phyloP scores from a whole-genome alignment of 371 early-diverging fungal genomes.

The Mucor indicus region DNA sequence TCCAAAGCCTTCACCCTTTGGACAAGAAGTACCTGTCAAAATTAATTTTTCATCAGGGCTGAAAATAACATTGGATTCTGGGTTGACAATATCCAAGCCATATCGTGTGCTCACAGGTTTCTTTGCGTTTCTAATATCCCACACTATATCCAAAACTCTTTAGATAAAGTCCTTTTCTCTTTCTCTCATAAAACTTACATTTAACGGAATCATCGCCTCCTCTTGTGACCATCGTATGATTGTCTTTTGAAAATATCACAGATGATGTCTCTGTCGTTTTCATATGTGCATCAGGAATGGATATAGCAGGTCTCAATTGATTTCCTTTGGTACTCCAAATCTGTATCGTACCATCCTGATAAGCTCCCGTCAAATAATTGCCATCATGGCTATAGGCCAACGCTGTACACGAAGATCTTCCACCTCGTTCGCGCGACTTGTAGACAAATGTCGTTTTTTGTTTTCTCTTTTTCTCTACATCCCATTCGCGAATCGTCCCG shows the following conservation, averaged over 20 bases:
- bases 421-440: constrained; percentile 75
- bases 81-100: constrained; percentile 64
- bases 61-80: constrained; percentile 84
- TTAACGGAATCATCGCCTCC: constrained; percentile 88
- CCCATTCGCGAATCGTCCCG: constrained; percentile 89
- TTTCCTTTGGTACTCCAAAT: constrained; percentile 61
- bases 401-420: constrained; percentile 64
- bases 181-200: constrained; percentile 33
- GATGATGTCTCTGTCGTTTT: constrained; percentile 68
- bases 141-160: constrained; percentile 52
- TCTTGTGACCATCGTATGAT: constrained; percentile 66
- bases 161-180: neutral
- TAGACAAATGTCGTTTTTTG: constrained; percentile 78
- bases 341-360: constrained; percentile 63
- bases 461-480: constrained; percentile 67
- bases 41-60: constrained; percentile 82
- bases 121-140: constrained; percentile 83
- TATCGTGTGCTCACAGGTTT: constrained; percentile 60
- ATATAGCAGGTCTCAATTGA: constrained; percentile 45
- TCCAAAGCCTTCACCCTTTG: constrained; percentile 69
- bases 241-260: constrained; percentile 66
- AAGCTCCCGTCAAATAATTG: constrained; percentile 64
- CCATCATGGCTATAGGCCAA: constrained; percentile 68
- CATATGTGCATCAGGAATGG: constrained; percentile 68
- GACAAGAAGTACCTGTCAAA: constrained; percentile 67